phyloP scores from a whole-genome alignment of 2,329 filamentous ascomycete species.

The Exophiala sp. region DNA sequence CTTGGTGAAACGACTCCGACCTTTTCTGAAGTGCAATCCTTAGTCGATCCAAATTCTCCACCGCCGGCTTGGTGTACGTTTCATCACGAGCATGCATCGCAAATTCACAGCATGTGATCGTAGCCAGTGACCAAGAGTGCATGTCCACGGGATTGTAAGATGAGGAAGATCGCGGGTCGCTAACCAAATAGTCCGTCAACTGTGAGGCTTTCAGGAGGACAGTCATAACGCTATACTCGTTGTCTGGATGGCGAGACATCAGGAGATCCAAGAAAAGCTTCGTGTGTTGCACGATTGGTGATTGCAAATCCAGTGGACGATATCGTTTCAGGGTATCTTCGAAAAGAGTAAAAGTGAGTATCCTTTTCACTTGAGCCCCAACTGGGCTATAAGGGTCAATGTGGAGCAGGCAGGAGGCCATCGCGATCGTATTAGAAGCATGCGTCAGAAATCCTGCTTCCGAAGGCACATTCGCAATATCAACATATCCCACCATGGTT shows the following conservation, averaged over 20 bases:
- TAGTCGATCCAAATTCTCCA: slow-evolving; percentile 2
- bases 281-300: slow-evolving; percentile 4
- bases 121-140: slow-evolving; percentile 14
- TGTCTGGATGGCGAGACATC: neutral
- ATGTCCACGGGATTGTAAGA: slow-evolving; percentile 20
- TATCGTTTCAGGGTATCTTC: neutral
- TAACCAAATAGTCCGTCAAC: neutral
- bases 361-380: neutral
- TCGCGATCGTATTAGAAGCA: neutral
- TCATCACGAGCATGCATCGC: neutral
- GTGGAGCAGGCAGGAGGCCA: neutral
- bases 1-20: slow-evolving; percentile 15
- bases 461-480: neutral
- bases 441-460: neutral
- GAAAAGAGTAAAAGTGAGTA: neutral
- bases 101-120: slow-evolving; percentile 19
- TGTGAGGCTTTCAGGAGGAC: slow-evolving; percentile 1
- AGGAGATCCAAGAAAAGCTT: slow-evolving; percentile 9
- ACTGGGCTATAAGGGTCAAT: neutral
- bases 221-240: neutral
- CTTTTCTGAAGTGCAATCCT: slow-evolving; percentile 12
- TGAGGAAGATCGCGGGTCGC: neutral
- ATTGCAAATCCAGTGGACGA: neutral
- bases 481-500: neutral
- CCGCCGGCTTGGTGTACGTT: slow-evolving; percentile 2